These are phyloP conservation scores for Chloromonas sp. DNA, from an alignment of 163 green algal species.

Conservation along the genomic window DNA sequence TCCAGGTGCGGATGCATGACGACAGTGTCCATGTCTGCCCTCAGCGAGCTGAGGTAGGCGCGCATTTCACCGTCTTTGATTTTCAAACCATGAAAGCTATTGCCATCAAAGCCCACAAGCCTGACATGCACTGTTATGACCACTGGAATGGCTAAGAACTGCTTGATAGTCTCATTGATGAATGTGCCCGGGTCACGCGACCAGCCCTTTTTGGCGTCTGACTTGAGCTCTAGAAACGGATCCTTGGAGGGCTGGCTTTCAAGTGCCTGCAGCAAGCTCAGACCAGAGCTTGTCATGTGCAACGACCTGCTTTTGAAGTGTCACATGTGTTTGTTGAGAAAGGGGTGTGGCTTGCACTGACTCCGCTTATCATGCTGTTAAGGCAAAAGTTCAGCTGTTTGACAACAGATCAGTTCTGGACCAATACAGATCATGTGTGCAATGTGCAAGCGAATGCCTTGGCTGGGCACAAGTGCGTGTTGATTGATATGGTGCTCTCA, in stretches of 20 bases:
- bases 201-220: neutral
- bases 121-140: constrained; percentile 23
- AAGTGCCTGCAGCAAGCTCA: too few species aligned
- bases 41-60: constrained; percentile 20
- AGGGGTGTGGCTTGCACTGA: too few species aligned
- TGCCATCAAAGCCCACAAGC: constrained; percentile 34
- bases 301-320: too few species aligned
- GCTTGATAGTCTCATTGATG: constrained; percentile 28
- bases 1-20: constrained; percentile 25
- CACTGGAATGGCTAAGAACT: constrained; percentile 8
- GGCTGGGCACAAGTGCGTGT: too few species aligned
- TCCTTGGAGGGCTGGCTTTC: neutral
- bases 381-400: too few species aligned
- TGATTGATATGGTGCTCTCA: too few species aligned
- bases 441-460: too few species aligned
- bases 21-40: constrained; percentile 25
- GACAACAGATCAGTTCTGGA: too few species aligned
- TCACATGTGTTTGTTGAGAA: too few species aligned
- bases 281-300: too few species aligned
- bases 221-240: neutral
- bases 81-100: constrained; percentile 15
- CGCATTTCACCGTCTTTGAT: constrained; percentile 22
- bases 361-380: too few species aligned
- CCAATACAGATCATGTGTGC: too few species aligned
- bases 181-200: neutral